Evolutionary conservation across 768 basidiomycete genomes (phyloP).

Genomic region (Amanita polypyramis): DNA sequence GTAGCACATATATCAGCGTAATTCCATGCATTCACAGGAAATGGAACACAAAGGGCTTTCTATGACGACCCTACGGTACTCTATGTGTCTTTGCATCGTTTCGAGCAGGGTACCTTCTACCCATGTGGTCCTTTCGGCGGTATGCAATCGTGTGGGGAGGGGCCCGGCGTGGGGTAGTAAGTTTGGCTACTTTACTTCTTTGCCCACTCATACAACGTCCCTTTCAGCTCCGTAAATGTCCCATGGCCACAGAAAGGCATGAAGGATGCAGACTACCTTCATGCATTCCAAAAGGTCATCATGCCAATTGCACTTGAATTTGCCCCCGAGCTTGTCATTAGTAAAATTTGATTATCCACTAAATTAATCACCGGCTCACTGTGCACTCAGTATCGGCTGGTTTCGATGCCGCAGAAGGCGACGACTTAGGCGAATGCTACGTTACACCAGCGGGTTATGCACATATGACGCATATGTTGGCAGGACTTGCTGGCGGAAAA

Average conservation of each 20-base stretch:
- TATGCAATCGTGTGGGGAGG: conserved; percentile 79
- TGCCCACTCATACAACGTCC: conserved; percentile 8
- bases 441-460: conserved; percentile 92
- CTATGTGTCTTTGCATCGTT: conserved; percentile 92
- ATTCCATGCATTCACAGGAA: conserved; percentile 42
- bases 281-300: conserved; percentile 90
- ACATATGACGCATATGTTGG: conserved; percentile 98
- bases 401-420: conserved; percentile 93
- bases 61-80: conserved; percentile 86
- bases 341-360: conserved; percentile 35
- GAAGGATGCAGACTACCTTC: conserved; percentile 92
- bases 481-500: conserved; percentile 77
- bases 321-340: conserved; percentile 90
- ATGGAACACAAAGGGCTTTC: conserved; percentile 95
- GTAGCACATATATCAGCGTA: background rate
- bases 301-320: conserved; percentile 99
- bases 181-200: conserved; percentile 17
- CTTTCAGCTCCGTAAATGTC: conserved; percentile 79
- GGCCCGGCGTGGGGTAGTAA: conserved; percentile 77
- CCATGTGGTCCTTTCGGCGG: conserved; percentile 88
- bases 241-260: conserved; percentile 88
- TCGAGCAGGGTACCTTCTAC: conserved; percentile 87
- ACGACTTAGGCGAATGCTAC: conserved; percentile 82
- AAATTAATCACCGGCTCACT: background rate
- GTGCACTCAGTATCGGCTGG: conserved; percentile 78